Conservation (phyloP, 2,329 filamentous ascomycete genomes). For the Sordariomycetes sp. region DNA sequence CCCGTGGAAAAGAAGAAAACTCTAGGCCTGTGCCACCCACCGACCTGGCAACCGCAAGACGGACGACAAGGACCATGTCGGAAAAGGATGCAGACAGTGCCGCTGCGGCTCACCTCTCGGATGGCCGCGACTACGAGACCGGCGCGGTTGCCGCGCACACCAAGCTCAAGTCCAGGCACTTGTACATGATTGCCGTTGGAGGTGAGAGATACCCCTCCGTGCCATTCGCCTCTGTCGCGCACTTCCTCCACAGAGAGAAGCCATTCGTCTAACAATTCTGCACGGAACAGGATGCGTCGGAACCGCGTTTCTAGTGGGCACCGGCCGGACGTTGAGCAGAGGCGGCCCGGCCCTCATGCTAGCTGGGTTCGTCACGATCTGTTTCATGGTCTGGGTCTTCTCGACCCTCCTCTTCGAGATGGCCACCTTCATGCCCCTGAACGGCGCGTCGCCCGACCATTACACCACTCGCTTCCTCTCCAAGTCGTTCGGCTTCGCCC, state of each 20-base stretch:
- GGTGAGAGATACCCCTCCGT: background rate
- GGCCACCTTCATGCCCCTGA: conserved; percentile 13
- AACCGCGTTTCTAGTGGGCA: conserved; percentile 10
- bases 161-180: background rate
- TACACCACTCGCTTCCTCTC: conserved; percentile 12
- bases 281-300: conserved; percentile 4
- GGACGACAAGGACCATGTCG: background rate
- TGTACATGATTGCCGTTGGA: background rate
- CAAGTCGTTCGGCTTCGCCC: conserved; percentile 21
- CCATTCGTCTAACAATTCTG: background rate
- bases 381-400: conserved; percentile 42
- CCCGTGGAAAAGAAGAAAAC: background rate
- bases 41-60: background rate
- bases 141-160: background rate
- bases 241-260: background rate
- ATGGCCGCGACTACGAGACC: background rate
- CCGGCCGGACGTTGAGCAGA: conserved; percentile 10
- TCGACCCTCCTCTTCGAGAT: conserved; percentile 29
- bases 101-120: background rate
- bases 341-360: conserved; percentile 27
- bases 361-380: conserved; percentile 35
- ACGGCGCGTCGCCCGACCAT: background rate
- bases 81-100: background rate
- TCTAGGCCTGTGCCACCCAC: background rate
- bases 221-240: background rate